These are phyloP conservation scores for Triticum turgidum DNA, from an alignment of 176 grass and related monocot species.

Conservation along the genomic window DNA sequence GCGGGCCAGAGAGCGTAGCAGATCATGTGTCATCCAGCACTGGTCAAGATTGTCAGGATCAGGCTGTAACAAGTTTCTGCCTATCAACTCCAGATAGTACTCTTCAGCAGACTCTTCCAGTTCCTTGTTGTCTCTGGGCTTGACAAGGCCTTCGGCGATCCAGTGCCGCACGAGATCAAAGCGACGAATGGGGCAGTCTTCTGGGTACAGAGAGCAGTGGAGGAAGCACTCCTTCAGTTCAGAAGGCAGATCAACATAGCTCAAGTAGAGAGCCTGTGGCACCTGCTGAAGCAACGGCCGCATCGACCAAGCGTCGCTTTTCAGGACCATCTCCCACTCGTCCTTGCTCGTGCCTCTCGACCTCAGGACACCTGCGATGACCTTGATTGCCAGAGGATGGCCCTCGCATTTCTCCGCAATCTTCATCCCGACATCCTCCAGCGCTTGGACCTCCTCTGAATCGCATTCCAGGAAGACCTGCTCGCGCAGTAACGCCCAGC, in stretches of 20 bases:
- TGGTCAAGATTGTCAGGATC: conserved; percentile 51
- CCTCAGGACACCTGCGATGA: conserved; percentile 58
- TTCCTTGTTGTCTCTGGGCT: conserved; percentile 10
- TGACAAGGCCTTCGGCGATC: conserved; percentile 79
- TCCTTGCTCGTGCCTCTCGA: conserved; percentile 41
- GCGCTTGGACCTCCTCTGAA: conserved; percentile 28
- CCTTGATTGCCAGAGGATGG: conserved; percentile 72
- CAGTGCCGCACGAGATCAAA: conserved; percentile 60
- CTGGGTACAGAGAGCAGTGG: conserved; percentile 66
- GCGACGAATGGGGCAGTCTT: conserved; percentile 45
- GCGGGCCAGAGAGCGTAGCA: conserved; percentile 48
- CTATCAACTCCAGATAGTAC: conserved; percentile 55
- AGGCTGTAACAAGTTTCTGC: conserved; percentile 68
- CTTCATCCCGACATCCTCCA: conserved; percentile 63
- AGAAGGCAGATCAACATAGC: conserved; percentile 70
- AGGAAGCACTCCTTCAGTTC: conserved; percentile 83
- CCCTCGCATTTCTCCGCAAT: conserved; percentile 66
- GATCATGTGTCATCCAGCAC: conserved; percentile 62
- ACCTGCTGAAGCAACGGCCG: conserved; percentile 44
- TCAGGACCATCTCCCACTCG: conserved; percentile 62
- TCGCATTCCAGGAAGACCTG: conserved; percentile 31
- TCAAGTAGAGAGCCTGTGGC: conserved; percentile 60
- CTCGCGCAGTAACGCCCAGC: conserved; percentile 49
- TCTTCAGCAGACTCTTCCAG: conserved; percentile 75
- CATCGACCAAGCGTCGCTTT: conserved; percentile 56